A percentile compares a stretch with the other conserved stretches of the same genome.
These are phyloP conservation scores for Fraxinus velutina DNA, from an alignment of 305 asterid species.

Conservation along the genomic window DNA sequence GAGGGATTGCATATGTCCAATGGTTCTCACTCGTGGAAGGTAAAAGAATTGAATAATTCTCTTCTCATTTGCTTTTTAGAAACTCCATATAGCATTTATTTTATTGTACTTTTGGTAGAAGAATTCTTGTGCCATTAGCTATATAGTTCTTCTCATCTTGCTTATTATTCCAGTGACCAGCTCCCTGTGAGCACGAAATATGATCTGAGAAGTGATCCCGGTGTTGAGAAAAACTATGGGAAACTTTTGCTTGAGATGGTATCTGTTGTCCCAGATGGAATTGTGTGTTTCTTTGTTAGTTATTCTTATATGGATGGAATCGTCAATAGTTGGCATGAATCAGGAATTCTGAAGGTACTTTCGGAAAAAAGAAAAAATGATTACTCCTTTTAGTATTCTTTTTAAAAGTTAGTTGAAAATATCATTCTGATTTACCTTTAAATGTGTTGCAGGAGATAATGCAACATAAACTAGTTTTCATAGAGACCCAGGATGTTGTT, in stretches of 20 bases:
- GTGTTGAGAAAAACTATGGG: slow-evolving; percentile 95
- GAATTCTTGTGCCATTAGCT: not conserved
- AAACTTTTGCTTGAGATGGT: slow-evolving; percentile 95
- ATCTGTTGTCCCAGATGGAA: slow-evolving; percentile 93
- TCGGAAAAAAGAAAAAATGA: not conserved
- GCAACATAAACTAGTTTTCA: slow-evolving; percentile 96
- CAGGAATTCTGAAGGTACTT: slow-evolving; percentile 84
- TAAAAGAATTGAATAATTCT: slow-evolving; percentile 24
- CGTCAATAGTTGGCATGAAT: slow-evolving; percentile 96
- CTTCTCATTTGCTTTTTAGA: slow-evolving; percentile 6
- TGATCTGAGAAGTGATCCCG: slow-evolving; percentile 97
- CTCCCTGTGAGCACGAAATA: slow-evolving; percentile 97
- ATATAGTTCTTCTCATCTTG: slow-evolving; percentile 11
- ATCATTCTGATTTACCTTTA: slow-evolving; percentile 5
- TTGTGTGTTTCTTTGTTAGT: slow-evolving; percentile 95
- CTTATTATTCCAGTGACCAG: slow-evolving; percentile 66
- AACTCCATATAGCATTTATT: not conserved
- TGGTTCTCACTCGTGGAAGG: slow-evolving; percentile 99
- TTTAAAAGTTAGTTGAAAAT: not conserved
- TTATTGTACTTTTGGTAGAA: slow-evolving; percentile 9
- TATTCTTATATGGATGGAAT: slow-evolving; percentile 98
- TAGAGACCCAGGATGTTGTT: slow-evolving; percentile 98
- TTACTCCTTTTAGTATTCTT: not conserved
- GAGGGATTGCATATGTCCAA: slow-evolving; percentile 97
- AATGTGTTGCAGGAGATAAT: slow-evolving; percentile 78